Evolutionary conservation across 2,329 filamentous ascomycete species (phyloP).

Genomic region (Grosmannia clavigera): DNA sequence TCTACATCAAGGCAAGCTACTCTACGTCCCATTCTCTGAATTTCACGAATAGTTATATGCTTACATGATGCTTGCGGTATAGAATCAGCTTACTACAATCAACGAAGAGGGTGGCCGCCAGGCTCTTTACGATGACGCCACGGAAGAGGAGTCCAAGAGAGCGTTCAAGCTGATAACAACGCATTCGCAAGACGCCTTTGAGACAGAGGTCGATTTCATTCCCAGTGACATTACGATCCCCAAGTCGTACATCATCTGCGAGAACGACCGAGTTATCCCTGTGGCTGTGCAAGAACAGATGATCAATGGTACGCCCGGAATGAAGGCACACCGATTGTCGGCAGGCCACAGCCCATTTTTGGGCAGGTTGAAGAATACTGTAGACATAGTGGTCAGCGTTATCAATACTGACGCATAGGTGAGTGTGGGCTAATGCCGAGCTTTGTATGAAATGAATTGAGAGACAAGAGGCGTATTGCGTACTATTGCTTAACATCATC

Average conservation of each 20-base stretch:
- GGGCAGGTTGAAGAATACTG: neutral
- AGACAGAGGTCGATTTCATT: neutral
- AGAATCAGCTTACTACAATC: neutral
- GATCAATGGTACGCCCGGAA: neutral
- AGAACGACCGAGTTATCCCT: neutral
- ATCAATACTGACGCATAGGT: too few relatives aligned
- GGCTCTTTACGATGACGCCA: neutral
- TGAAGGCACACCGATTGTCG: neutral
- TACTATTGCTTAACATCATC: too few relatives aligned
- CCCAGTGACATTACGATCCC: neutral
- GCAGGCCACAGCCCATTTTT: neutral
- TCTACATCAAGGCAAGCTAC: neutral
- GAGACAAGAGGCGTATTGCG: too few relatives aligned
- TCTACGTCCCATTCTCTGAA: too few relatives aligned
- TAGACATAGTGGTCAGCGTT: neutral
- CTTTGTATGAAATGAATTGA: too few relatives aligned
- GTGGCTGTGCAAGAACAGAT: neutral
- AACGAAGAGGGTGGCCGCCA: neutral
- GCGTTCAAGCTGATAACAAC: neutral
- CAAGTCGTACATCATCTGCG: neutral
- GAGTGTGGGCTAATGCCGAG: too few relatives aligned
- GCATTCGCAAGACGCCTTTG: neutral
- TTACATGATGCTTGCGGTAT: too few relatives aligned
- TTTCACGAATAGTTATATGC: too few relatives aligned
- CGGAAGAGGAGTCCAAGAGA: neutral